phyloP scores from a whole-genome alignment of 495 filamentous ascomycete species.

The Clavariopsis aquatica region DNA sequence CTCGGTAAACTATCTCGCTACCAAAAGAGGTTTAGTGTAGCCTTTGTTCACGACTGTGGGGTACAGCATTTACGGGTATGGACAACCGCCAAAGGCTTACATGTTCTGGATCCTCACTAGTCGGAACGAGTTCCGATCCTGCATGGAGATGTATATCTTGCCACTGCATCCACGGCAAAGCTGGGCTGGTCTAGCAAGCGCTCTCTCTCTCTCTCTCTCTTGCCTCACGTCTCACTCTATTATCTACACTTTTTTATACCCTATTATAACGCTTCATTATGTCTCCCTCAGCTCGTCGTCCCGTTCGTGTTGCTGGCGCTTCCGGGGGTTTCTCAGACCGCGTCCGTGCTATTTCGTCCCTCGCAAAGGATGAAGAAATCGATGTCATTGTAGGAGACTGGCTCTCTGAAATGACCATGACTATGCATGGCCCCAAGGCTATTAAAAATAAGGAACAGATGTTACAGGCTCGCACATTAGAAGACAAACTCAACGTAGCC shows the following conservation, averaged over 20 bases:
- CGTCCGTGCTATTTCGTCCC: conserved; percentile 34
- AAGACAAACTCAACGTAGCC: conserved; percentile 33
- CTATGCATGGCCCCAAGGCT: conserved; percentile 35
- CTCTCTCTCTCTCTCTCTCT: too few species aligned
- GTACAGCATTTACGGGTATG: conserved; percentile 9
- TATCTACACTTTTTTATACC: neutral
- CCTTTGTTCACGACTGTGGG: conserved; percentile 7
- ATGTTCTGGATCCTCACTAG: neutral
- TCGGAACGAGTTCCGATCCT: neutral
- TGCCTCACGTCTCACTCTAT: neutral
- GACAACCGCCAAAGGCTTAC: conserved; percentile 11
- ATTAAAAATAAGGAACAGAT: conserved; percentile 32
- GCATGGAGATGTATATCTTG: neutral
- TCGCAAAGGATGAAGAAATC: conserved; percentile 35
- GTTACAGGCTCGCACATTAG: conserved; percentile 24
- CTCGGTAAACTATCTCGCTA: conserved; percentile 14
- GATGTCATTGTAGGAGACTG: conserved; percentile 38
- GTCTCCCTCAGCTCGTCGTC: conserved; percentile 26
- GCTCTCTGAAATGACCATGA: conserved; percentile 40
- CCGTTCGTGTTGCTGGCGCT: conserved; percentile 34
- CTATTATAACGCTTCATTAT: neutral
- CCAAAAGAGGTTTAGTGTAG: neutral
- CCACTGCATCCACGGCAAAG: neutral
- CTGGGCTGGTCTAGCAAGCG: neutral
- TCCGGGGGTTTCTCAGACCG: conserved; percentile 37